Evolutionary conservation across 192 early-diverging fungal species (phyloP), one percentile per base, ranked within the genome.

Genomic region (Thamnidium elegans): DNA sequence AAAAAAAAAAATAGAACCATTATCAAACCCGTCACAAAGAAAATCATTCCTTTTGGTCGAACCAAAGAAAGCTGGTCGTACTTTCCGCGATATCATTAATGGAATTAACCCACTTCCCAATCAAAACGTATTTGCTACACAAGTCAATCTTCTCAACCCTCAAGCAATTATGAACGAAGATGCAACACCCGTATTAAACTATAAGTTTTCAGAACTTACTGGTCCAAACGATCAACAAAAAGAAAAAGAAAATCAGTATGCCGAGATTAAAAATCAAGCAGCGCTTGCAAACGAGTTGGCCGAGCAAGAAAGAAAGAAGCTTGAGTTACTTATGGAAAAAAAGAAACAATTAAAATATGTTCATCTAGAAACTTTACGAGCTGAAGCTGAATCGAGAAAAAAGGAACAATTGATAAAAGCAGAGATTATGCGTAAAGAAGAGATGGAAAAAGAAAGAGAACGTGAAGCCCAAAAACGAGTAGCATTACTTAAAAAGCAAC

Each of bases 1-100:
- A n/a, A n/a, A n/a, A n/a, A n/a, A 26, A 26, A 26, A 26, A 26
- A 26, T 43, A 73, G 72, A 74, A 34, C 72, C 67, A 0, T 26
- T 66, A 1, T 69, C 72, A 0, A 69, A 69, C 10, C 72, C 72
- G 0, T 62, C 64, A 4, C 58, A 39, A 3, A 36, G 50, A 20
- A 45, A 31, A 7, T 69, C 67, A 3, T 13, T 51, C 3, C 19
- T 51, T 4, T 44, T 74, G 4, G 64, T 74, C 0, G 72, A 74
- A 36, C 63, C 67, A 0, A 74, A 74, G 20, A 69, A 69, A 44
- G 6, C 11, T 1, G 60, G 54, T 13, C 8, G n/a, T 17, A 46
- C 47, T 1, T 64, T 52, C 26, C 32, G 23, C 15, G 58, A 69
- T 0, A 66, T 74, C 39, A 56, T 74, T 13, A 58, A 56, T 21